Conservation (phyloP, 78 protist genomes). For the Mantamonas sphyraenae region DNA sequence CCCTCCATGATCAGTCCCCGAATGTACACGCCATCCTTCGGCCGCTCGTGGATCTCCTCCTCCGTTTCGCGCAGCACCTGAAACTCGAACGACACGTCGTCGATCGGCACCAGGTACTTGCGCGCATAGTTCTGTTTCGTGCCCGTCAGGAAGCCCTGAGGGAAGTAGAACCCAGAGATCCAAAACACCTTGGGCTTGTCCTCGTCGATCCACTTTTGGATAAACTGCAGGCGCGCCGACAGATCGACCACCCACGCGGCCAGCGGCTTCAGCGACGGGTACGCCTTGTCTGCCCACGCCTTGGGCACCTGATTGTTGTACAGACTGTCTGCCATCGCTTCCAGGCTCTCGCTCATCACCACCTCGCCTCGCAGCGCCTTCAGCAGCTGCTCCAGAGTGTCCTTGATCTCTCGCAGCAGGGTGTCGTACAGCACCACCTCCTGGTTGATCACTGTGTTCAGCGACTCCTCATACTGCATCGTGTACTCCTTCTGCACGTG, state of each 20-base stretch:
- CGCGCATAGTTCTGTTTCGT: constrained; percentile 76
- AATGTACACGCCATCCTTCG: constrained; percentile 56
- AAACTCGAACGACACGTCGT: constrained; percentile 44
- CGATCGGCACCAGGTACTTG: constrained; percentile 49
- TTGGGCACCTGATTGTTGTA: constrained; percentile 45
- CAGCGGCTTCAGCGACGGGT: constrained; percentile 75
- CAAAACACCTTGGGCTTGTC: constrained; percentile 60
- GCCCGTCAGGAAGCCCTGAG: constrained; percentile 87
- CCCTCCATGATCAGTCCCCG: constrained; percentile 67
- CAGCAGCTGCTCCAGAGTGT: constrained; percentile 36
- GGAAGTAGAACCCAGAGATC: constrained; percentile 82
- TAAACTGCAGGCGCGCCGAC: constrained; percentile 38
- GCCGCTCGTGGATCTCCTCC: not conserved
- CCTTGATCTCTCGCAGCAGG: constrained; percentile 31
- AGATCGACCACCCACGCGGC: constrained; percentile 70
- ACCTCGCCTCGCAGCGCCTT: constrained; percentile 72
- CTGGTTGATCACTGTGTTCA: constrained; percentile 61
- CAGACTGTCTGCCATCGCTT: constrained; percentile 30
- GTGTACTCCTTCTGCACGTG: constrained; percentile 37
- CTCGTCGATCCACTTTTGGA: constrained; percentile 30
- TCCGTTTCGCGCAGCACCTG: not conserved
- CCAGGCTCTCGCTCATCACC: constrained; percentile 62
- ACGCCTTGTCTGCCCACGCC: constrained; percentile 44
- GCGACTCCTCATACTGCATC: constrained; percentile 40
- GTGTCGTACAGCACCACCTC: constrained; percentile 72